Base-by-base conservation (phyloP, 139 green algal species). In the Raphidocelis subcapitata region DNA sequence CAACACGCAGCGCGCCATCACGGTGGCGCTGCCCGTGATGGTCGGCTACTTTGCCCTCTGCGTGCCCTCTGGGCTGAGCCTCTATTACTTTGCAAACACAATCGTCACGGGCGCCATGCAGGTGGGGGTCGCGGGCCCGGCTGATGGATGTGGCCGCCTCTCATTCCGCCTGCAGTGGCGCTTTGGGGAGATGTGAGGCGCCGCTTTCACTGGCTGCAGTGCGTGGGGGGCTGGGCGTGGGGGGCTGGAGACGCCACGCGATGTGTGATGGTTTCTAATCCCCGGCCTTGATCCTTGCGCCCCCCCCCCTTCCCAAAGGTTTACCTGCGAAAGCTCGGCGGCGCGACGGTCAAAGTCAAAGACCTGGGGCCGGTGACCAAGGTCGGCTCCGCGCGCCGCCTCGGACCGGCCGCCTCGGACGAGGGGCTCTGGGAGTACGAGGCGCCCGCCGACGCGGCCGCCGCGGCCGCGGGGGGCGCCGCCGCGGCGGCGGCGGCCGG, bases 71-170 rank as follows among this genome's bases (percentile, higher is more conserved):
- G 93, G 92, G 20, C 85, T 98, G 37, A 82, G 85, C 37, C 83
- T 98, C 32, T 98, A 98, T 84, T 98, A 97, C 84, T 88, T 97
- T 21, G 72, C 79, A 59, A 98, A 98, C 81, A 95, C 87, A 24
- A 62, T 89, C 3, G 64, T 97, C 28, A 93, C 89, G 37, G 86
- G 76, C 8, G 64, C 69, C 2, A 77, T 87, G 52, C 88, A 93
- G 75, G 85, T 93, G 63, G 86, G 79, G 69, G 18, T 32, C n/a
- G n/a, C 29, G 24, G 32, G 21, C 12, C 5, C 62, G 24, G 62
- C 32, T 26, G n/a, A 20, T 55, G 14, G 56, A 12, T 57, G 23
- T 56, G 31, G 31, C 10, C 28, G 37, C 20, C 5, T 28, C 37
- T 23, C 28, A 20, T 35, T 70, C 16, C 4, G 16, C 24, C 8